These are phyloP conservation scores for Dalechampia spathulata DNA, from an alignment of 441 rosid species.

Conservation along the genomic window DNA sequence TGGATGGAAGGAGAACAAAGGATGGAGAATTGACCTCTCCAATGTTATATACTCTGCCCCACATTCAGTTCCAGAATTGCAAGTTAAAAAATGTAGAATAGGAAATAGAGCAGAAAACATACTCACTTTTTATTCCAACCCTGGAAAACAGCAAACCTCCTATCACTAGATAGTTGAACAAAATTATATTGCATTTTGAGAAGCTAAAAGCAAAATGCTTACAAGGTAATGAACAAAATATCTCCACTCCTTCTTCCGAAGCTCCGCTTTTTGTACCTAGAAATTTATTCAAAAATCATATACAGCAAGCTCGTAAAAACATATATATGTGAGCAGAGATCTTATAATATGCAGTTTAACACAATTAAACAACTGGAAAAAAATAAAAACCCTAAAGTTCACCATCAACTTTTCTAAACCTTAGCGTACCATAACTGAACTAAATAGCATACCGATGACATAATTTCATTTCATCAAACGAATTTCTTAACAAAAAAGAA, in stretches of 20 bases:
- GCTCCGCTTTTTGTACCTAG: conserved; percentile 89
- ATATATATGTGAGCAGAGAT: not conserved
- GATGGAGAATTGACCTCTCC: not conserved
- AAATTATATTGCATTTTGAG: conserved; percentile 1
- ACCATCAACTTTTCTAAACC: too few relatives aligned
- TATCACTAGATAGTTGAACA: conserved; percentile 20
- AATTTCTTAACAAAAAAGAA: too few relatives aligned
- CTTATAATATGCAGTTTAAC: too few relatives aligned
- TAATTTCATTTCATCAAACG: too few relatives aligned
- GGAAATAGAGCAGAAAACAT: conserved; percentile 23
- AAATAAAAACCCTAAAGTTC: too few relatives aligned
- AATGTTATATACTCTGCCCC: conserved; percentile 8
- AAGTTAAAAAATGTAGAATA: conserved; percentile 6
- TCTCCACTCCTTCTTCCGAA: conserved; percentile 87
- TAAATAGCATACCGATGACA: too few relatives aligned
- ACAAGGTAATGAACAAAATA: conserved; percentile 97
- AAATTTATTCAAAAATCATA: conserved; percentile 13
- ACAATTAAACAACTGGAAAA: too few relatives aligned
- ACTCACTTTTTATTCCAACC: conserved; percentile 98
- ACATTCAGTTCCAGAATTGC: conserved; percentile 14
- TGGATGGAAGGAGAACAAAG: not conserved
- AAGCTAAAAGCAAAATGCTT: conserved; percentile 25
- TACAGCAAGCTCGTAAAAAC: not conserved
- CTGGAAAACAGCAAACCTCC: conserved; percentile 45
- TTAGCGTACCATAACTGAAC: too few relatives aligned